These are phyloP conservation scores for Trifolium fragiferum DNA, from an alignment of 306 rosid genomes.

Conservation along the genomic window DNA sequence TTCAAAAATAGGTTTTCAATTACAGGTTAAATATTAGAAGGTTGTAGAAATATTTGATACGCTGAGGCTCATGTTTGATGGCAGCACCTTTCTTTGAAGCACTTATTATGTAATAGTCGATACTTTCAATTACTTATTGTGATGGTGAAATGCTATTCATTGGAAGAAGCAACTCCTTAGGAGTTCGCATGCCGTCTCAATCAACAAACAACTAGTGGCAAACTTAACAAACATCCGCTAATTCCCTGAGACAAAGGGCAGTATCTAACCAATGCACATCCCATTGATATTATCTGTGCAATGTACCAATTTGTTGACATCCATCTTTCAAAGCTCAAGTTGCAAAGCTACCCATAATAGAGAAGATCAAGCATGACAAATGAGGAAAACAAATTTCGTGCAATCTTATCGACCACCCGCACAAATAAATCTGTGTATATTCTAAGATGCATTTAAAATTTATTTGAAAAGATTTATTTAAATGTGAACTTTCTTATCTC, in stretches of 20 bases:
- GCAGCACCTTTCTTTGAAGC: too few species aligned
- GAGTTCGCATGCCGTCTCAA: too few species aligned
- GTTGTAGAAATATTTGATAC: too few species aligned
- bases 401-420: background rate
- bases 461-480: background rate
- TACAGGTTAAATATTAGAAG: too few species aligned
- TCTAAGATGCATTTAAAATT: background rate
- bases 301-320: too few species aligned
- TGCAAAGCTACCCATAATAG: background rate
- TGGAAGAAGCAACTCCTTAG: background rate
- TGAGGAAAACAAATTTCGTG: background rate
- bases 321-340: background rate
- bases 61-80: too few species aligned
- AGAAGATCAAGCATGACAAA: background rate
- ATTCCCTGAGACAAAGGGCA: background rate
- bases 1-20: background rate
- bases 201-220: too few species aligned
- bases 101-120: too few species aligned
- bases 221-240: too few species aligned
- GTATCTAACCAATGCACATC: conserved; percentile 59
- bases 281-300: background rate
- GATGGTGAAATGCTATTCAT: background rate
- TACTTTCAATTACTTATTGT: too few species aligned
- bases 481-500: background rate
- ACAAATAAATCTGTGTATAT: background rate